phyloP scores from a whole-genome alignment of 2,329 filamentous ascomycete species.

The Anthostomella pinea region DNA sequence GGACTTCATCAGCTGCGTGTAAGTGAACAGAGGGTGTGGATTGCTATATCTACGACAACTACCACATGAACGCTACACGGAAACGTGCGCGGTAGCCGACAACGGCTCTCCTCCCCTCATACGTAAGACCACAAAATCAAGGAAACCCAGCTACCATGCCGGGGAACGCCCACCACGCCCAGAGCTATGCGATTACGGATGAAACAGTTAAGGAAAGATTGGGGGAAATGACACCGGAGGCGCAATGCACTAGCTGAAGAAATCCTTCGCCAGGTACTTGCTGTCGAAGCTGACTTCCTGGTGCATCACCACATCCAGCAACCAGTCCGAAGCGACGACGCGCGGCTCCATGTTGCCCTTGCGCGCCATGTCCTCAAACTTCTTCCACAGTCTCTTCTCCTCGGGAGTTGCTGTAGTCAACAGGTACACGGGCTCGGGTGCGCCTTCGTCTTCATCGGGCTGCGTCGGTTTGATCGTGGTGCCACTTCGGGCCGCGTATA shows the following conservation, averaged over 20 bases:
- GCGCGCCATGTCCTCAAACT: slow-evolving; percentile 75
- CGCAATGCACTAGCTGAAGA: slow-evolving; percentile 30
- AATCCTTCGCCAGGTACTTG: slow-evolving; percentile 54
- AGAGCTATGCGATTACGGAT: too few species aligned
- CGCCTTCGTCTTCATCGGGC: slow-evolving; percentile 58
- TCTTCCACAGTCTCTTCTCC: slow-evolving; percentile 74
- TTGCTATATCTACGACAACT: too few species aligned
- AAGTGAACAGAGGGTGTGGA: too few species aligned
- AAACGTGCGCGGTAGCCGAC: too few species aligned
- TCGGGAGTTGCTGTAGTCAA: slow-evolving; percentile 65
- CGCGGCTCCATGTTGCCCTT: slow-evolving; percentile 76
- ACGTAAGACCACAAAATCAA: too few species aligned
- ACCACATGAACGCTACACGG: too few species aligned
- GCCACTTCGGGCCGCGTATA: slow-evolving; percentile 72
- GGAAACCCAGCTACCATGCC: too few species aligned
- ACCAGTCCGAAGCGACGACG: slow-evolving; percentile 84
- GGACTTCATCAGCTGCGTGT: slow-evolving; percentile 6
- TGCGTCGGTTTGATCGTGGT: slow-evolving; percentile 63
- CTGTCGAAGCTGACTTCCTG: slow-evolving; percentile 72
- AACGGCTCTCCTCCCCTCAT: too few species aligned
- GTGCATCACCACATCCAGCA: slow-evolving; percentile 84
- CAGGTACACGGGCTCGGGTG: slow-evolving; percentile 75
- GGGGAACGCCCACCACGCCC: too few species aligned
- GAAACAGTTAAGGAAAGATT: too few species aligned
- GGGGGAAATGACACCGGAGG: not conserved